Percentiles rank a stretch among this genome's conserved stretches.
These are phyloP conservation scores for Ogataea polymorpha DNA, from an alignment of 805 yeast species.

Conservation along the genomic window DNA sequence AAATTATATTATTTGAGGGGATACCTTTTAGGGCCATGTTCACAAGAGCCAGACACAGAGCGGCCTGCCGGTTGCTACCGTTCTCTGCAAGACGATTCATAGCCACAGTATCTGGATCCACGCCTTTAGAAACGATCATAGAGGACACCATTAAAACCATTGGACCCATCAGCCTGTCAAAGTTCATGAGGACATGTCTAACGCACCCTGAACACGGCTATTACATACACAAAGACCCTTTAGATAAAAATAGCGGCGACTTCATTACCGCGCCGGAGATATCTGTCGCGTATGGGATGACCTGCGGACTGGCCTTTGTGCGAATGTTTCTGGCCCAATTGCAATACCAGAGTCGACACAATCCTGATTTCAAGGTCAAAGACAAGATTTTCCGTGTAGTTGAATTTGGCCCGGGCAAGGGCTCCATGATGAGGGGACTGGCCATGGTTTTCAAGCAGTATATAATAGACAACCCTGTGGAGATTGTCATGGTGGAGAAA, in stretches of 20 bases:
- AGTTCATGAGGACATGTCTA: constrained; percentile 78
- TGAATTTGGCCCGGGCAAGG: constrained; percentile 86
- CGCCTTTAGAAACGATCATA: constrained; percentile 29
- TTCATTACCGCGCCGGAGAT: constrained; percentile 86
- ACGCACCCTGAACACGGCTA: constrained; percentile 77
- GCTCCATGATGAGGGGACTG: constrained; percentile 71
- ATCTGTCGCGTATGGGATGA: constrained; percentile 83
- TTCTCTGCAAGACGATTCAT: background rate
- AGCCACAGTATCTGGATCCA: background rate
- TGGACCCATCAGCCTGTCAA: constrained; percentile 72
- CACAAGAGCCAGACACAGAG: background rate
- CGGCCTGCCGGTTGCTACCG: background rate
- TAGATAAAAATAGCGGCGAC: constrained; percentile 53
- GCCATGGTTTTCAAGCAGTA: constrained; percentile 46
- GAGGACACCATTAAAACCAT: constrained; percentile 56
- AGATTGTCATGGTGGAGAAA: constrained; percentile 65
- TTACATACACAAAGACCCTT: constrained; percentile 73
- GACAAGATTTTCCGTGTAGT: constrained; percentile 46
- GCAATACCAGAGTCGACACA: constrained; percentile 36
- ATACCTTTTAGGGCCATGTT: background rate
- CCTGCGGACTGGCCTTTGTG: constrained; percentile 71
- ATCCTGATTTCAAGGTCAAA: constrained; percentile 22
- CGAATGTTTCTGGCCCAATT: constrained; percentile 57
- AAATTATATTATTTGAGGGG: background rate
- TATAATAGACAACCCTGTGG: constrained; percentile 34